phyloP scores from a whole-genome alignment of 805 yeast species.

The Clavispora vitiphila region DNA sequence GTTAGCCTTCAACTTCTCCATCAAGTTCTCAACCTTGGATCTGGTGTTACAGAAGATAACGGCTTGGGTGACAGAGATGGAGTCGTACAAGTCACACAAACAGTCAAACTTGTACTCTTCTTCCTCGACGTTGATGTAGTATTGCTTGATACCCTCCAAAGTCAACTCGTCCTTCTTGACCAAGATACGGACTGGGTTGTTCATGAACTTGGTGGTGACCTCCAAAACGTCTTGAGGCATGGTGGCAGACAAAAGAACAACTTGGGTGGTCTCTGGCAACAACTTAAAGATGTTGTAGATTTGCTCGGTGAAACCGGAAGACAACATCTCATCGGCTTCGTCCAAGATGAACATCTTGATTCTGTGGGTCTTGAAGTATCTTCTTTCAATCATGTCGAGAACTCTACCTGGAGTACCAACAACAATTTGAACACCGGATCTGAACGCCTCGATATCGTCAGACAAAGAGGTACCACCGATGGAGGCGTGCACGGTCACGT shows the following conservation, averaged over 20 bases:
- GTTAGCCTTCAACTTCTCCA: conserved; percentile 65
- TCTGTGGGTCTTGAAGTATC: conserved; percentile 74
- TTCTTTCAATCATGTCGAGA: conserved; percentile 88
- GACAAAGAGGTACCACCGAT: conserved; percentile 93
- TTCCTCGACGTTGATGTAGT: conserved; percentile 81
- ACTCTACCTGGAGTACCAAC: conserved; percentile 99
- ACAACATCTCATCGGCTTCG: conserved; percentile 97
- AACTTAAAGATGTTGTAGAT: conserved; percentile 88
- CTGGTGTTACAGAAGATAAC: conserved; percentile 97
- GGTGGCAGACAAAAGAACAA: conserved; percentile 92
- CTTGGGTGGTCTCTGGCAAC: conserved; percentile 87
- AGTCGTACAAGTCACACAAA: conserved; percentile 89
- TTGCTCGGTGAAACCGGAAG: conserved; percentile 91
- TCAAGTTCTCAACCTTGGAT: conserved; percentile 86
- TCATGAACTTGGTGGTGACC: conserved; percentile 90
- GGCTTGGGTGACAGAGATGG: conserved; percentile 93
- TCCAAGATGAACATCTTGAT: conserved; percentile 93
- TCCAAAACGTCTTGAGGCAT: conserved; percentile 89
- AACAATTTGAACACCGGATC: conserved; percentile 84
- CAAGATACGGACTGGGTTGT: conserved; percentile 87
- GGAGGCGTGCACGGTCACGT: conserved; percentile 90
- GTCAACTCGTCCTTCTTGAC: conserved; percentile 96
- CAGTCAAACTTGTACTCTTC: conserved; percentile 96
- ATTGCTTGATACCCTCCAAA: conserved; percentile 93
- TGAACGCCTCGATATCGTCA: conserved; percentile 81